Base-by-base conservation (phyloP, 2,329 filamentous ascomycete genomes). In the Rutstroemia sydowiana region DNA sequence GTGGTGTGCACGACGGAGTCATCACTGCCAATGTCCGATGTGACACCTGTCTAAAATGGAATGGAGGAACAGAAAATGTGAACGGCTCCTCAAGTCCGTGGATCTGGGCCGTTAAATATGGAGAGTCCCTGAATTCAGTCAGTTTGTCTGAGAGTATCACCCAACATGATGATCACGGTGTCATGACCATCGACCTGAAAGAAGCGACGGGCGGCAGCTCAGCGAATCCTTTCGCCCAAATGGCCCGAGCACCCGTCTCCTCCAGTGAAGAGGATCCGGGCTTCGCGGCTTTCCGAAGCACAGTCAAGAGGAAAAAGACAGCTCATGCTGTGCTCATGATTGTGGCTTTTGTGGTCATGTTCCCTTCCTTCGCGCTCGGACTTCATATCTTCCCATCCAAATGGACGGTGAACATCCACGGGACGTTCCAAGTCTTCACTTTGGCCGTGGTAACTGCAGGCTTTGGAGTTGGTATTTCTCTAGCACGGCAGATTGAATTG, bases 241-340 rank as follows among this genome's bases (percentile, higher is more conserved):
- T n/a, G n/a, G n/a, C n/a, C n/a, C n/a, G n/a, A n/a, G n/a, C n/a
- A n/a, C n/a, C 14, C 45, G 20, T 42, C 53, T 36, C 28, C 52
- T n/a, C n/a, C n/a, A n/a, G n/a, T n/a, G n/a, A n/a, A n/a, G n/a
- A n/a, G n/a, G n/a, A n/a, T n/a, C n/a, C n/a, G n/a, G n/a, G n/a
- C n/a, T n/a, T n/a, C n/a, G n/a, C n/a, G n/a, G n/a, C n/a, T n/a
- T n/a, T n/a, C n/a, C n/a, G n/a, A n/a, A n/a, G n/a, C n/a, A n/a
- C n/a, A n/a, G n/a, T n/a, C n/a, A n/a, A n/a, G n/a, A 41, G 2
- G 47, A 58, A 5, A 62, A 58, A n/a, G 36, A 60, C 18, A 63
- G 70, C 74, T 0, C 81, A 84, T 56, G 82, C 79, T 42, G 70
- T 81, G 57, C 68, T 85, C 60, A 81, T 85, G 79, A 73, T 74